phyloP scores from a whole-genome alignment of 2,329 filamentous ascomycete species.

The Cladosporium sp. region DNA sequence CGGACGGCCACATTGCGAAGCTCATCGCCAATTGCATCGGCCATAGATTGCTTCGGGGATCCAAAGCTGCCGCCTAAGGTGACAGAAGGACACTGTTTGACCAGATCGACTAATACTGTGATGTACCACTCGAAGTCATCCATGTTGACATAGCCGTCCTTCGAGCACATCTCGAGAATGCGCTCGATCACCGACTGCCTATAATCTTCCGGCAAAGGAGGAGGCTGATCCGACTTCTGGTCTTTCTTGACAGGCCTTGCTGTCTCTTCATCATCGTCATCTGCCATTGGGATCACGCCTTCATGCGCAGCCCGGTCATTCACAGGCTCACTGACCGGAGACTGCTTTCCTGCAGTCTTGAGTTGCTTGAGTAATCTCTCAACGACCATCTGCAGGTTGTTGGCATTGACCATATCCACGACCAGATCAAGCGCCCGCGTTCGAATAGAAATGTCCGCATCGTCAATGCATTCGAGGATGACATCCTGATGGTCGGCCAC shows the following conservation, averaged over 20 bases:
- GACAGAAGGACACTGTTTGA: constrained; percentile 61
- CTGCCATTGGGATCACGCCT: constrained; percentile 46
- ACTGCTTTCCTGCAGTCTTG: constrained; percentile 57
- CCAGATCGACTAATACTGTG: constrained; percentile 79
- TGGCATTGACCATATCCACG: constrained; percentile 86
- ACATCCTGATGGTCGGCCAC: constrained; percentile 94
- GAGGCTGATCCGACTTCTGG: constrained; percentile 45
- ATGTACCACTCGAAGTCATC: constrained; percentile 98
- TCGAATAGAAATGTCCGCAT: constrained; percentile 91
- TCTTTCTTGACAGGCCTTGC: constrained; percentile 52
- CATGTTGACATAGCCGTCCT: constrained; percentile 80
- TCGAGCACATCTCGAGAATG: constrained; percentile 84
- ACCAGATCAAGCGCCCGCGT: constrained; percentile 89
- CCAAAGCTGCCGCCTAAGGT: constrained; percentile 15
- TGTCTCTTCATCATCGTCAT: constrained; percentile 55
- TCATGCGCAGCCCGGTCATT: constrained; percentile 44
- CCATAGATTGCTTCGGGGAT: constrained; percentile 4
- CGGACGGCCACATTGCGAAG: constrained; percentile 88
- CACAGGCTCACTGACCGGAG: constrained; percentile 40
- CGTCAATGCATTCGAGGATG: constrained; percentile 93
- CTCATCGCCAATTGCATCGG: constrained; percentile 68
- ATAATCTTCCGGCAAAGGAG: constrained; percentile 80
- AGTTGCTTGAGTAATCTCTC: constrained; percentile 85
- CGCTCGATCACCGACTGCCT: constrained; percentile 74
- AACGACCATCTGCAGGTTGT: constrained; percentile 80